Evolutionary conservation across 768 basidiomycete species (phyloP).

Genomic region (Russula sp.): DNA sequence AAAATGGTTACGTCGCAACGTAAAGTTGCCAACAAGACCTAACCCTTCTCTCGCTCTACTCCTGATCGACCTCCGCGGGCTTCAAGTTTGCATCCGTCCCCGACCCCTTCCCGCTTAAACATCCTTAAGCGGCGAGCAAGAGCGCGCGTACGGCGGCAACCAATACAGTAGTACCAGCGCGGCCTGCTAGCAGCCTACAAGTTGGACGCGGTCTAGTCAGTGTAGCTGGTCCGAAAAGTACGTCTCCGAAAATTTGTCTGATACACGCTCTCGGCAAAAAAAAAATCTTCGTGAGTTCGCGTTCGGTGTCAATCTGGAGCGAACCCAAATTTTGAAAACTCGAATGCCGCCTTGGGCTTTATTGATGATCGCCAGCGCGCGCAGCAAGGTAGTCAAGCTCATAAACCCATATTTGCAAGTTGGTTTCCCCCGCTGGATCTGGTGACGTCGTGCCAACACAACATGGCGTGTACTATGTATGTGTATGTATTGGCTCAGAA

Average conservation of each 20-base stretch:
- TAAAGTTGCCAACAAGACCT: slow-evolving; percentile 7
- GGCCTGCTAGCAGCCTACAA: neutral
- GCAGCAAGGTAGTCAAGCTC: neutral
- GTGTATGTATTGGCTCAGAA: neutral
- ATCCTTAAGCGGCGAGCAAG: neutral
- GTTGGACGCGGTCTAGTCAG: neutral
- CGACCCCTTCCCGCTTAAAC: neutral
- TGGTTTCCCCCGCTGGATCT: neutral
- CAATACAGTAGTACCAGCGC: neutral
- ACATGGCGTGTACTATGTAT: slow-evolving; percentile 3
- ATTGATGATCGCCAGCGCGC: slow-evolving; percentile 11
- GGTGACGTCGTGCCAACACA: slow-evolving; percentile 7
- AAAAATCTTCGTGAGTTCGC: neutral
- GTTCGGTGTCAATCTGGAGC: slow-evolving; percentile 2
- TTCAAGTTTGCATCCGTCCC: too few relatives aligned
- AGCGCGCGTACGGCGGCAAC: neutral
- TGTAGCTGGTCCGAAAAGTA: slow-evolving; percentile 1
- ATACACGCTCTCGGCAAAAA: slow-evolving; percentile 21
- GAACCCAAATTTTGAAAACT: neutral
- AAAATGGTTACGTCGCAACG: neutral
- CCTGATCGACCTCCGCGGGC: neutral
- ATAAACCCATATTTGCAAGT: slow-evolving; percentile 10
- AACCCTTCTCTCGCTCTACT: slow-evolving; percentile 8
- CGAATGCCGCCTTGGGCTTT: neutral
- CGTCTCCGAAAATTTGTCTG: slow-evolving; percentile 25